Percentiles rank a stretch among this genome's conserved stretches.
Evolutionary conservation across 1,284 basidiomycete genomes (phyloP).

Genomic region (Tylopilus sp.): DNA sequence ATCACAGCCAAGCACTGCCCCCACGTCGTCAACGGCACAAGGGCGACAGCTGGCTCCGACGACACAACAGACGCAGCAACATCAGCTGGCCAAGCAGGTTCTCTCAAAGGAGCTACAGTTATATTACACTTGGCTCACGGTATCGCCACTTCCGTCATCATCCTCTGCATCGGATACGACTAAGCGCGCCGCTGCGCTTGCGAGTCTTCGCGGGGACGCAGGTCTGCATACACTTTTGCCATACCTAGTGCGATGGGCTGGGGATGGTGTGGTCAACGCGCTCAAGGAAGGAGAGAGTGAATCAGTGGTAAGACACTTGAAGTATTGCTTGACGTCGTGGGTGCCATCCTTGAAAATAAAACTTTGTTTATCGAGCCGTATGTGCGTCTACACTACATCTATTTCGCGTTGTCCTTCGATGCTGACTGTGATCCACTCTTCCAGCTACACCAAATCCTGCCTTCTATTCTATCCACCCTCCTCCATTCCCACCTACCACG

Average conservation of each 20-base stretch:
- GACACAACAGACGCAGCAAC: conserved; percentile 61
- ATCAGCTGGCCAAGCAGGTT: conserved; percentile 89
- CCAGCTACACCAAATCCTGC: conserved; percentile 95
- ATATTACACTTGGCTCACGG: conserved; percentile 94
- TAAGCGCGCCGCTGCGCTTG: conserved; percentile 89
- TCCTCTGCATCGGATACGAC: conserved; percentile 55
- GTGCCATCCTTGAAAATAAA: conserved; percentile 85
- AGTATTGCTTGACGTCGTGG: conserved; percentile 84
- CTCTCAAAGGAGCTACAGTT: conserved; percentile 95
- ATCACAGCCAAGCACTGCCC: conserved; percentile 30
- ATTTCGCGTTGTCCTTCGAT: background rate
- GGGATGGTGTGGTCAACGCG: conserved; percentile 84
- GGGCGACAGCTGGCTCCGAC: conserved; percentile 55
- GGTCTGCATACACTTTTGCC: conserved; percentile 95
- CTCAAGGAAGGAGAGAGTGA: conserved; percentile 73
- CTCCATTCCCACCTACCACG: conserved; percentile 85
- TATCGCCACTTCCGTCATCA: conserved; percentile 75
- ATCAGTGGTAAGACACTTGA: conserved; percentile 76
- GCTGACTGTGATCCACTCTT: conserved; percentile 9
- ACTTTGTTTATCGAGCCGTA: conserved; percentile 98
- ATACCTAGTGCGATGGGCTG: conserved; percentile 96
- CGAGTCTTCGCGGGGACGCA: conserved; percentile 90
- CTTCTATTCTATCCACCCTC: conserved; percentile 91
- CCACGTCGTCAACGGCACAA: conserved; percentile 29
- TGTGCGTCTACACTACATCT: conserved; percentile 62